A percentile compares a stretch with the other conserved stretches of the same genome.
Evolutionary conservation across 768 basidiomycete genomes (phyloP).

Genomic region (Lyophyllum atratum): DNA sequence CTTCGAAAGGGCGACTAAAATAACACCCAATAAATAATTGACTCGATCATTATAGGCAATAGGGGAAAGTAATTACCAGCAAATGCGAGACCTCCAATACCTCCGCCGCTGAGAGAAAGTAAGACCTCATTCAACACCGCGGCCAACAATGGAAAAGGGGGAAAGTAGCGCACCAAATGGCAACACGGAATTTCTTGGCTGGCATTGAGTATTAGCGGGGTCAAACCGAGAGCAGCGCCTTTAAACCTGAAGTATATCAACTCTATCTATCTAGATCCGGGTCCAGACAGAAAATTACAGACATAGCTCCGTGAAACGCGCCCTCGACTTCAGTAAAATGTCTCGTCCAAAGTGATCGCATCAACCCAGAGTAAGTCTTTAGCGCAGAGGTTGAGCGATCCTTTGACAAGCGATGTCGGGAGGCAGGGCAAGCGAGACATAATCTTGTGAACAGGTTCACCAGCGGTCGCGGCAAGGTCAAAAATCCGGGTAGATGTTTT

Average conservation of each 20-base stretch:
- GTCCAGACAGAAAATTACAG: neutral
- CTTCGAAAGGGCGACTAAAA: slow-evolving; percentile 21
- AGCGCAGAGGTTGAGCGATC: neutral
- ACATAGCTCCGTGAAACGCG: neutral
- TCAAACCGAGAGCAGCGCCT: neutral
- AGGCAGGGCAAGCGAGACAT: neutral
- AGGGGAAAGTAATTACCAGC: slow-evolving; percentile 13
- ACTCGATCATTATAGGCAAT: too few species aligned
- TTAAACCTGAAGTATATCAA: neutral
- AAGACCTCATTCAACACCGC: neutral
- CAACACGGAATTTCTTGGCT: neutral
- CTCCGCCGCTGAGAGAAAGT: slow-evolving; percentile 24
- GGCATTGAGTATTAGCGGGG: neutral
- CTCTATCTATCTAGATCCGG: neutral
- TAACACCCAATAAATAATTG: neutral
- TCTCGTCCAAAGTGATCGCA: neutral
- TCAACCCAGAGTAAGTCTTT: neutral
- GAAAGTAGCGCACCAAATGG: neutral
- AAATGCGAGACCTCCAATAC: slow-evolving; percentile 27
- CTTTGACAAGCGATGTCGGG: neutral
- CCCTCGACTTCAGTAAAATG: neutral
- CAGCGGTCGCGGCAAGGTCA: neutral
- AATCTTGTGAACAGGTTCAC: neutral
- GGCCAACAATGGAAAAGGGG: neutral
- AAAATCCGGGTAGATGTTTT: neutral